A percentile compares a stretch with the other conserved stretches of the same genome.
Conservation (phyloP, 345 rosid species). For the Dovyalis caffra region DNA sequence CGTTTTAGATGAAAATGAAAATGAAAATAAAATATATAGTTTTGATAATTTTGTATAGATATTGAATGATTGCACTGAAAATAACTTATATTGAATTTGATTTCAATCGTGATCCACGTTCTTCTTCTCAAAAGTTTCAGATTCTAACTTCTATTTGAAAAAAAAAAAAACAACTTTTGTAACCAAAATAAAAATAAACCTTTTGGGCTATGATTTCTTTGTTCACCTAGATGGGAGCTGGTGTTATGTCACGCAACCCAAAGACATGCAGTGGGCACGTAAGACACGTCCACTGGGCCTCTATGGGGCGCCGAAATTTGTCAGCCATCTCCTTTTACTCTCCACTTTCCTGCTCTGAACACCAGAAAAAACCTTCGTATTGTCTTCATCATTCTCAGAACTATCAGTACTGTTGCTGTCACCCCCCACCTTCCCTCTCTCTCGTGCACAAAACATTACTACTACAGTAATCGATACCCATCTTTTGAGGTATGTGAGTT, state of each 20-base stretch:
- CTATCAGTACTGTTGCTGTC: background rate
- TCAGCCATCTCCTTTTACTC: conserved; percentile 15
- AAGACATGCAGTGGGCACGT: conserved; percentile 4
- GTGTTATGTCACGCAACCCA: background rate
- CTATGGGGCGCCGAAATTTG: conserved; percentile 19
- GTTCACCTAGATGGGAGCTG: background rate
- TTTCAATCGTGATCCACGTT: too few species aligned
- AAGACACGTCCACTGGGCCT: conserved; percentile 20
- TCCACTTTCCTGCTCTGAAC: background rate
- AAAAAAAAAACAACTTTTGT: too few species aligned
- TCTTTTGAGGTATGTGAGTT: conserved; percentile 11
- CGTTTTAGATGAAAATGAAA: too few species aligned
- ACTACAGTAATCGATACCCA: background rate
- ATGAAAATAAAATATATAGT: too few species aligned
- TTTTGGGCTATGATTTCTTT: too few species aligned
- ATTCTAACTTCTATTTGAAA: too few species aligned
- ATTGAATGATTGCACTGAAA: too few species aligned
- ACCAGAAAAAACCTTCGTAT: conserved; percentile 21
- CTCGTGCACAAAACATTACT: background rate
- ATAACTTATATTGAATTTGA: too few species aligned
- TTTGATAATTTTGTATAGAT: too few species aligned
- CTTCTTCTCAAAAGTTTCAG: too few species aligned
- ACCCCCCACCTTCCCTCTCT: conserved; percentile 1
- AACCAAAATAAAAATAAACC: too few species aligned
- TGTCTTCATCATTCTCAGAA: conserved; percentile 35